Evolutionary conservation across 805 yeast genomes (phyloP).

Genomic region (Pichia paraexigua): DNA sequence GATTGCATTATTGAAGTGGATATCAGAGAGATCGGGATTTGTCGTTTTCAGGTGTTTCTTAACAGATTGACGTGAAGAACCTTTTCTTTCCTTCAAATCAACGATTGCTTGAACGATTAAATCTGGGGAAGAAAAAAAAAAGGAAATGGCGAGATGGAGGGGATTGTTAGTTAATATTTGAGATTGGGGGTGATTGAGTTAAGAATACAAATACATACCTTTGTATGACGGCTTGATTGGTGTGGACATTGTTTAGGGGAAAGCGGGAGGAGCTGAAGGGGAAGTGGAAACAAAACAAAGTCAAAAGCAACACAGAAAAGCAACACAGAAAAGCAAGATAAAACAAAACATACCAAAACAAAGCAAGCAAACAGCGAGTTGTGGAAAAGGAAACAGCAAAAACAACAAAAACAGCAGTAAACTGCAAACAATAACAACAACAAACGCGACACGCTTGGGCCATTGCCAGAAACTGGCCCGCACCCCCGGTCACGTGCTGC

Average conservation of each 20-base stretch:
- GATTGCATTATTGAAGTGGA: constrained; percentile 68
- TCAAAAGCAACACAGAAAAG: background rate
- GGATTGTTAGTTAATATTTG: too few species aligned
- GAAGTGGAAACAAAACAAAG: background rate
- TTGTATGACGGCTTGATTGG: background rate
- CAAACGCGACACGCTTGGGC: background rate
- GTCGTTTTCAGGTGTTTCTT: constrained; percentile 70
- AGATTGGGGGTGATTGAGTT: too few species aligned
- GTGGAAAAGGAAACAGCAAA: background rate
- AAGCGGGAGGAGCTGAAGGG: background rate
- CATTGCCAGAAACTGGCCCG: background rate
- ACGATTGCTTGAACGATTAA: constrained; percentile 62
- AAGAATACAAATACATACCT: background rate
- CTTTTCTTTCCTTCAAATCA: constrained; percentile 71
- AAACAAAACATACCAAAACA: background rate
- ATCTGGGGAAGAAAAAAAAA: constrained; percentile 31
- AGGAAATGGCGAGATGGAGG: too few species aligned
- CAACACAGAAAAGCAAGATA: background rate
- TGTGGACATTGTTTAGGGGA: background rate
- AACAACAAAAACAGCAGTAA: background rate
- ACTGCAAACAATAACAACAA: background rate
- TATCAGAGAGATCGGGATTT: constrained; percentile 52
- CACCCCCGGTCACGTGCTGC: too few species aligned
- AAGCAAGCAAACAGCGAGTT: background rate
- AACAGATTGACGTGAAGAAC: constrained; percentile 80